Percentiles rank a stretch among this genome's conserved stretches.
Conservation (phyloP, 176 grass and related monocot species). For the Triticum monococcum region DNA sequence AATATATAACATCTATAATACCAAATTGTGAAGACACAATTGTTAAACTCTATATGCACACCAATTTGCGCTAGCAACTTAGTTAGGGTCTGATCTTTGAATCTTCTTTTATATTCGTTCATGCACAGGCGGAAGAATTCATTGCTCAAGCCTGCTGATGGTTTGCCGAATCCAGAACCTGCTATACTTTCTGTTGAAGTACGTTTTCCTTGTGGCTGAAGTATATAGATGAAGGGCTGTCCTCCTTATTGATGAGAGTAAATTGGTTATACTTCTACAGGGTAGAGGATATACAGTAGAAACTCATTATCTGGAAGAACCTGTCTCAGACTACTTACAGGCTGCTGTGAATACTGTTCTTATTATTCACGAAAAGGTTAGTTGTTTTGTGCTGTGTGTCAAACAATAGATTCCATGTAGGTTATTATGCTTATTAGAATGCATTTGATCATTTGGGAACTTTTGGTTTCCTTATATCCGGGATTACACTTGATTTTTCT, state of each 20-base stretch:
- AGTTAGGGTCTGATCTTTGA: conserved; percentile 8
- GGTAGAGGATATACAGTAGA: conserved; percentile 93
- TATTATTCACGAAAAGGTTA: conserved; percentile 87
- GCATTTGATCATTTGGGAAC: background rate
- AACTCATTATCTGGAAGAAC: conserved; percentile 89
- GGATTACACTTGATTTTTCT: background rate
- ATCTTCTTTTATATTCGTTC: conserved; percentile 36
- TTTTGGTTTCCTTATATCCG: background rate
- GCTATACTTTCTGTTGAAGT: conserved; percentile 99
- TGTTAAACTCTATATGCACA: conserved; percentile 1
- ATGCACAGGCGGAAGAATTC: conserved; percentile 54
- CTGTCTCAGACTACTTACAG: conserved; percentile 86
- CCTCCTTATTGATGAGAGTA: conserved; percentile 1
- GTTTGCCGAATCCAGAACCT: conserved; percentile 61
- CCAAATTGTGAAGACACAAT: background rate
- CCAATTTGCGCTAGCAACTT: background rate
- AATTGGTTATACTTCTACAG: conserved; percentile 37
- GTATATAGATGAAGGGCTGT: background rate
- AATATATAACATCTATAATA: no score
- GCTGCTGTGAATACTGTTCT: conserved; percentile 71
- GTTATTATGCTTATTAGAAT: conserved; percentile 19
- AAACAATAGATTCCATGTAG: background rate
- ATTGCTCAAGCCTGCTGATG: conserved; percentile 46
- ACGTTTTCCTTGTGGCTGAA: conserved; percentile 35
- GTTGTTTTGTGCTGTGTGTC: conserved; percentile 5